Evolutionary conservation across 2,329 filamentous ascomycete genomes (phyloP), one percentile per base, ranked within the genome.

Genomic region (Paecilomyces formosus): DNA sequence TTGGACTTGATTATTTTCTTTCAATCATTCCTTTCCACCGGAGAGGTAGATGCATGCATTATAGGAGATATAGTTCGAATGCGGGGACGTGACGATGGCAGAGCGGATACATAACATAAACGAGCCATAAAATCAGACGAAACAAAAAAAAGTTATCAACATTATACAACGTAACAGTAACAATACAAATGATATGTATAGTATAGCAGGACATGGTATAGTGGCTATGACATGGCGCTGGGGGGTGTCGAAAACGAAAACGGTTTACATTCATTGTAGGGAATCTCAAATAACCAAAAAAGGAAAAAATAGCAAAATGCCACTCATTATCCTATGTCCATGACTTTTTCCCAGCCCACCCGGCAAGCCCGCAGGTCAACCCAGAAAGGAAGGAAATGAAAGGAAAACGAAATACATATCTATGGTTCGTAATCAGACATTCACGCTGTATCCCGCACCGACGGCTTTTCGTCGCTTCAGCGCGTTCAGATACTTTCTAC

Each of bases 401-500:
- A 18, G 18, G 15, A 31, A 24, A 55, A 8, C n/a, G 11, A 45
- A 55, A 24, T 21, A 28, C 31, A 26, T 49, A 7, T 56, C 30
- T 56, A 56, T 56, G n/a, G 39, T 26, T 56, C 21, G 50, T 49
- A 51, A 39, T 49, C 62, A 77, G 55, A 76, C 74, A 69, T 75
- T 76, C 58, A 68, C 66, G 65, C 74, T 77, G 63, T 77, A 77
- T 45, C 74, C 74, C 56, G 63, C 65, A 51, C 73, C 72, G 9
- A 74, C 66, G 3, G 68, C 66, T 31, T 70, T 62, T 49, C 69
- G 66, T 56, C 71, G 70, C 57, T 67, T 65, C 57, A 72, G 58
- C 18, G 62, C 62, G 54, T 67, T 62, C 28, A 72, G 64, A 62
- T 88, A 95, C 77, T 99, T 99, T 70, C 94, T 83, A 51, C 81